Base-by-base conservation (phyloP, 441 rosid species). In the Populus hybrid region DNA sequence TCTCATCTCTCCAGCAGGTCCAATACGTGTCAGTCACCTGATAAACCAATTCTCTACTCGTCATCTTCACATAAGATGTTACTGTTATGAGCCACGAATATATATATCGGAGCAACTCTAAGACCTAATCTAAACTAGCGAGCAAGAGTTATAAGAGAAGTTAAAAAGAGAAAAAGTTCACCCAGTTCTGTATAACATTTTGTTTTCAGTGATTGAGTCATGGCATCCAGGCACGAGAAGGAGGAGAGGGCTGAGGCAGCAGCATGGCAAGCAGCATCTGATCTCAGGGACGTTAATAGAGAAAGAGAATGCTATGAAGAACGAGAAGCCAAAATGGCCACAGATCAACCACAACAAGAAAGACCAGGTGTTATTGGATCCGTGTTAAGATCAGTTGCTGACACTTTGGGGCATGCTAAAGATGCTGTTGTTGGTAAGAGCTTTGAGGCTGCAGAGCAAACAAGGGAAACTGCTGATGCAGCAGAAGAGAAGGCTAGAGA, bases 381-480 rank as follows among this genome's bases (percentile, higher is more conserved):
- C 0, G 83, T 92, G 75, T 59, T 92, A 23, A 82, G 80, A 68
- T 89, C 87, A 9, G 89, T 92, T 16, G 86, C 85, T 11, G 92
- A 81, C 50, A 89, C 91, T 0, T 82, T 77, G 42, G 91, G 78
- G 75, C 89, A 90, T 8, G 97, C 91, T 0, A 91, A 84, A 71
- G 92, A 88, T 8, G 92, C 86, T 0, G 90, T 92, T 16, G 87
- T 87, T 0, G 97, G 92, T 2, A 88, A 86, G 80, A 77, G 81
- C 67, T 77, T 83, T 0, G 93, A 92, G 4, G 70, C 40, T 26
- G 75, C 78, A 0, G 82, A 72, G 42, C 75, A 40, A 23, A 68
- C 77, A 11, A 9, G 16, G 42, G 71, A 73, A 69, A 21, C 78
- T 32, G 76, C 82, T n/a, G 75, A 79, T 7, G 12, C 75, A 0